Evolutionary conservation across 1,284 basidiomycete species (phyloP), one percentile per base, ranked within the genome.

Genomic region (Exobasidium rhododendri): DNA sequence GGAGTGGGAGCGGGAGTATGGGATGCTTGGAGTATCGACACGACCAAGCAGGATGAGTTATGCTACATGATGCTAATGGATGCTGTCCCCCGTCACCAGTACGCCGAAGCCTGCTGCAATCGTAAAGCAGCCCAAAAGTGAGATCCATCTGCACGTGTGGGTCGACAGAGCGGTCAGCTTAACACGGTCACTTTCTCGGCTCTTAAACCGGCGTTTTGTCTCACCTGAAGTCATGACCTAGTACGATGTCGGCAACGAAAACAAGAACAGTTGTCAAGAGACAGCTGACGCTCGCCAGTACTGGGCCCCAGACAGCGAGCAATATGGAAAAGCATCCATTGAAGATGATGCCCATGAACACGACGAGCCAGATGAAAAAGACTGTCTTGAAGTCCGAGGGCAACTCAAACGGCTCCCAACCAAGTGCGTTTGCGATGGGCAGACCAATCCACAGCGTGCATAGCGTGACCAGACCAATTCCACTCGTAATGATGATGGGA

Each of bases 301-400:
- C 78, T 1, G 78, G 76, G 0, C 78, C 78, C 78, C 78, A 79
- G 0, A 78, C 64, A 24, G 71, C 68, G 0, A 79, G 61, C 17
- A 79, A 59, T 35, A 79, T 71, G 63, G 72, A 72, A 35, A 77
- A 75, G 2, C 67, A 67, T 7, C 63, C 75, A 35, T 79, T 79
- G 65, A 79, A 79, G n/a, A 79, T 62, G 54, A 78, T 67, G 6
- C 78, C 78, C 43, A 69, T 71, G 1, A 65, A 11, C 1, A 65
- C 70, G 7, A 75, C 73, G 49, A 71, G 47, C 1, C 49, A 49
- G 3, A 78, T 59, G 24, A 64, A 66, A 20, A 63, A 32, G 22
- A 63, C 62, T 10, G 70, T 72, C 30, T 58, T 55, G 1, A 58
- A 22, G 45, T 77, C 69, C 46, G 60, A 64, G 14, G 78, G 78